Percentiles rank a stretch among this genome's conserved stretches.
phyloP scores from a whole-genome alignment of 306 rosid genomes.

The Abrus precatorius region DNA sequence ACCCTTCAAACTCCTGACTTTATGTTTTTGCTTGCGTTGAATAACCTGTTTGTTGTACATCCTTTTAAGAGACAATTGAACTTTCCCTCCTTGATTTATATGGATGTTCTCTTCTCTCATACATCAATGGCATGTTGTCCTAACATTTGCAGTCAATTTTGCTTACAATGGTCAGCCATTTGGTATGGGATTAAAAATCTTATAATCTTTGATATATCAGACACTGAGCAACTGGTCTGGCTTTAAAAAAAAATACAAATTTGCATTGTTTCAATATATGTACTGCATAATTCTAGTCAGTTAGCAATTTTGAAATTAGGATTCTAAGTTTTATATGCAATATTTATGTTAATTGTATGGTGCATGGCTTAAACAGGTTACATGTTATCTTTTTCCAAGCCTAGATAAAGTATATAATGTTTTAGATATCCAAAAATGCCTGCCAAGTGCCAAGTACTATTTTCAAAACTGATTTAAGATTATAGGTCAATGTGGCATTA shows the following conservation, averaged over 20 bases:
- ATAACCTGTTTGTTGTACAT: conserved; percentile 10
- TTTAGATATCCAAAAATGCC: conserved; percentile 24
- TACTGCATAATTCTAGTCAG: conserved; percentile 10
- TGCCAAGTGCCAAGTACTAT: conserved; percentile 7
- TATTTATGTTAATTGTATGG: conserved; percentile 14
- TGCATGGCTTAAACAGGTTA: conserved; percentile 12
- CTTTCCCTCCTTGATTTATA: conserved; percentile 9
- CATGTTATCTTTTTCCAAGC: not conserved
- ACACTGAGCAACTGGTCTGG: conserved; percentile 3
- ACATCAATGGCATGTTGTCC: not conserved
- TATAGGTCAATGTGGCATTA: conserved; percentile 12
- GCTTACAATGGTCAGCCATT: not conserved
- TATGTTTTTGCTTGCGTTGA: conserved; percentile 25
- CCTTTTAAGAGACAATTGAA: conserved; percentile 6
- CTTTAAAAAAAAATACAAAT: not conserved
- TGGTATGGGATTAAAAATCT: not conserved
- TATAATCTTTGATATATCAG: not conserved
- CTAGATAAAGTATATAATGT: conserved; percentile 17
- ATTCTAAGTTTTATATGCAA: conserved; percentile 39
- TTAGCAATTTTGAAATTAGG: conserved; percentile 30
- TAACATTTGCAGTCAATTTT: conserved; percentile 5
- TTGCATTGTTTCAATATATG: not conserved
- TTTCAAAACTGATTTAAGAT: not conserved
- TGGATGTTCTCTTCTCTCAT: not conserved
- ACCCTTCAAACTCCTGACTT: conserved; percentile 9